These are phyloP conservation scores for Medicago arabica DNA, from an alignment of 306 rosid genomes.

Conservation along the genomic window DNA sequence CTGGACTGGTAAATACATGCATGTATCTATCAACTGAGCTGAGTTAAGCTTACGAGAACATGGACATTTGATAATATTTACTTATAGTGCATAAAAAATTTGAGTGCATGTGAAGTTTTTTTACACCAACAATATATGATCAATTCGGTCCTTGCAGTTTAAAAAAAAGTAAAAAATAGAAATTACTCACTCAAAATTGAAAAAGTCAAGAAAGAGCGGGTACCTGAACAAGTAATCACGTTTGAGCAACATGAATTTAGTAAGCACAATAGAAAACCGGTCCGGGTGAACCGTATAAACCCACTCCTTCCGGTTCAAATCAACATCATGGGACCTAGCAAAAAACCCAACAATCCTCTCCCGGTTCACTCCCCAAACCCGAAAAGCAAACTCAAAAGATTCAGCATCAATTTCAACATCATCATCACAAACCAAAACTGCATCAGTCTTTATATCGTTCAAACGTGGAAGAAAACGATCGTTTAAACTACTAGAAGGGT, in stretches of 20 bases:
- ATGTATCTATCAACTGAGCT: too few relatives aligned
- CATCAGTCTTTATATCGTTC: constrained; percentile 54
- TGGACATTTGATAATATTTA: too few relatives aligned
- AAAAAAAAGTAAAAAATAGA: too few relatives aligned
- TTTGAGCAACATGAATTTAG: constrained; percentile 72
- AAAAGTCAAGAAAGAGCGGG: not conserved
- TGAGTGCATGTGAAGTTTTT: too few relatives aligned
- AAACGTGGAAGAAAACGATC: constrained; percentile 73
- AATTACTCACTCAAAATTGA: too few relatives aligned
- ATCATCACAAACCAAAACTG: constrained; percentile 85
- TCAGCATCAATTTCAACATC: constrained; percentile 68
- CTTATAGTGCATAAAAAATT: too few relatives aligned
- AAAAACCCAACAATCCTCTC: constrained; percentile 69
- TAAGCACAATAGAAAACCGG: constrained; percentile 79
- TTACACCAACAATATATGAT: too few relatives aligned
- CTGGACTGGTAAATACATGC: too few relatives aligned
- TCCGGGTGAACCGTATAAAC: constrained; percentile 83
- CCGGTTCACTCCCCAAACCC: constrained; percentile 59
- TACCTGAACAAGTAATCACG: constrained; percentile 57
- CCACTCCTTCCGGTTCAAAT: constrained; percentile 70
- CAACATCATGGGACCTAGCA: constrained; percentile 81
- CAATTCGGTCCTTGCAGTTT: too few relatives aligned
- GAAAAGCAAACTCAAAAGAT: constrained; percentile 72
- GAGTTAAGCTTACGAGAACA: too few relatives aligned
- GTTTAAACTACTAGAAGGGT: constrained; percentile 67